phyloP scores from a whole-genome alignment of 768 basidiomycete species.

The Panus rudis region DNA sequence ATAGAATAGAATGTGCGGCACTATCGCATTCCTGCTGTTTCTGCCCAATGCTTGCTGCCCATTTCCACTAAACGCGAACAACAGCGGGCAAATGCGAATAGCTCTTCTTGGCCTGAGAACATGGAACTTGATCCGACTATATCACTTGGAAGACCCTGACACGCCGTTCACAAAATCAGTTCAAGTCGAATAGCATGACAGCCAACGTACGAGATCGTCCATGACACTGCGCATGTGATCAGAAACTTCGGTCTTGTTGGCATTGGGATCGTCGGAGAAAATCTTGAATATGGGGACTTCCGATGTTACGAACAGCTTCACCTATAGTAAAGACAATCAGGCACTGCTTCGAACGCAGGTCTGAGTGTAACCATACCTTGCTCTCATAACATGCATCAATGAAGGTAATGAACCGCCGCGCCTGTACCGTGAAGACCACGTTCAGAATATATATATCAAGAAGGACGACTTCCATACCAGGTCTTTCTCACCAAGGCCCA shows the following conservation, averaged over 20 bases:
- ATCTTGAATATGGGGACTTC: conserved; percentile 88
- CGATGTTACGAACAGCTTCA: conserved; percentile 86
- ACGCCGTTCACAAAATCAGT: conserved; percentile 8
- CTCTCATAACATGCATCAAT: conserved; percentile 96
- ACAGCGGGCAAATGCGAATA: conserved; percentile 95
- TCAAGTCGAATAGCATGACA: conserved; percentile 1
- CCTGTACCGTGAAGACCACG: conserved; percentile 36
- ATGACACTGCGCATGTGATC: conserved; percentile 91
- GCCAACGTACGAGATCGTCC: conserved; percentile 80
- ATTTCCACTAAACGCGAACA: conserved; percentile 83
- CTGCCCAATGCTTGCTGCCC: conserved; percentile 86
- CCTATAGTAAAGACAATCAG: conserved; percentile 35
- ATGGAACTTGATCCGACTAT: conserved; percentile 79
- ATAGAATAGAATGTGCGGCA: too few relatives aligned
- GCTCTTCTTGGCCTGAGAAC: conserved; percentile 94
- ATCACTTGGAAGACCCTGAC: conserved; percentile 73
- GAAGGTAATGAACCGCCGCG: conserved; percentile 94
- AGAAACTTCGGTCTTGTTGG: conserved; percentile 39
- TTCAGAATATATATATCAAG: neutral
- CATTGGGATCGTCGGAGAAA: conserved; percentile 65
- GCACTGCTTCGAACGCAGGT: neutral
- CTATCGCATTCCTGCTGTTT: conserved; percentile 30
- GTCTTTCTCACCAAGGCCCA: conserved; percentile 84
- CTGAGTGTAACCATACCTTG: conserved; percentile 40
- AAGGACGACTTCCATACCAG: conserved; percentile 49